phyloP scores from a whole-genome alignment of 2,329 filamentous ascomycete genomes.

The Catunica adiposa region DNA sequence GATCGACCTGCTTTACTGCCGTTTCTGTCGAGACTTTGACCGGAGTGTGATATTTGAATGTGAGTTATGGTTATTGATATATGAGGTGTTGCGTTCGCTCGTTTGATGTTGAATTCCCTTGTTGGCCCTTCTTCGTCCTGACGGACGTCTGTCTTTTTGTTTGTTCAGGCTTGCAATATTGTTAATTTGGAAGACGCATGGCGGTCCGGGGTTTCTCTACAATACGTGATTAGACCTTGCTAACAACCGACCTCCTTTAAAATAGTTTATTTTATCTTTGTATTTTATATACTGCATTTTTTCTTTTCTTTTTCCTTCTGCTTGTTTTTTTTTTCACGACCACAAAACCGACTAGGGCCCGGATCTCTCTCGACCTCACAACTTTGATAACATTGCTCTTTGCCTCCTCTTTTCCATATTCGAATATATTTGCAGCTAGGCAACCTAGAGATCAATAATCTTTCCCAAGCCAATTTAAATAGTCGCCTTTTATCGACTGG shows the following conservation, averaged over 20 bases:
- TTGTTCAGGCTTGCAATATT: constrained; percentile 5
- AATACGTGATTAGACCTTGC: neutral
- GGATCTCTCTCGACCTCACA: too few species aligned
- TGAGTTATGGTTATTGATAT: neutral
- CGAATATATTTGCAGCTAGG: neutral
- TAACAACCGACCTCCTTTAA: neutral
- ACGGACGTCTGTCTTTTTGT: neutral
- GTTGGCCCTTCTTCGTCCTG: neutral
- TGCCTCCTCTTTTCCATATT: neutral
- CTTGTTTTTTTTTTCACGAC: neutral
- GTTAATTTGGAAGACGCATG: constrained; percentile 9
- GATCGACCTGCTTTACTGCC: neutral
- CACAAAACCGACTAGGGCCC: neutral
- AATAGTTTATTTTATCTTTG: neutral
- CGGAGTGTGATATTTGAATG: neutral
- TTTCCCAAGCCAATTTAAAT: too few species aligned
- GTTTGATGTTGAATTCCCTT: neutral
- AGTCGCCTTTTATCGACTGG: neutral
- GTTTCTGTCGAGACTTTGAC: neutral
- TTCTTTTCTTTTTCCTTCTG: neutral
- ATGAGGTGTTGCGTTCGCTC: neutral
- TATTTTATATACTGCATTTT: constrained; percentile 1
- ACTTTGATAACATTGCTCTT: too few species aligned
- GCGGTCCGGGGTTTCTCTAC: neutral
- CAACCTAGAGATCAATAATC: too few species aligned